Conservation (phyloP, 805 yeast species). For the Zygoascus biomembranicola region DNA sequence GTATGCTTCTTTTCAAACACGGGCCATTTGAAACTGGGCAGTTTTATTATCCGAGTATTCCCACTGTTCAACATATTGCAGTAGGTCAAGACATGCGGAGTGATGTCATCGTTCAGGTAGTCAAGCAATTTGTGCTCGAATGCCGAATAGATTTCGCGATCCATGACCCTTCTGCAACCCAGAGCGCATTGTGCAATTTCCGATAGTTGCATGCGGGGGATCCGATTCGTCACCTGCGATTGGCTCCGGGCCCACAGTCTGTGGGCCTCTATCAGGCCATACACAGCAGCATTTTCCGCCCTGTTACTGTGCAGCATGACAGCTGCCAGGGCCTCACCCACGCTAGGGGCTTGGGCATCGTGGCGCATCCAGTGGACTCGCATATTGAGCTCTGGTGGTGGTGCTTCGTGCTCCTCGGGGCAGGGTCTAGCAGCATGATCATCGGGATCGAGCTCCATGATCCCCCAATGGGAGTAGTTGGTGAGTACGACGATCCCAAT, state of each 20-base stretch:
- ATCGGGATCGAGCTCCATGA: background rate
- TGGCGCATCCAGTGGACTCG: conserved; percentile 1
- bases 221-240: background rate
- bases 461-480: conserved; percentile 12
- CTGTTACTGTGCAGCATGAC: background rate
- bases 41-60: background rate
- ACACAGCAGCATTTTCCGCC: background rate
- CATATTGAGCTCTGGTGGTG: background rate
- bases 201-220: background rate
- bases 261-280: background rate
- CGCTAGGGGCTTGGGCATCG: conserved; percentile 5
- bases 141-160: background rate
- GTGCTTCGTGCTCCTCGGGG: background rate
- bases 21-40: background rate
- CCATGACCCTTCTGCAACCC: background rate
- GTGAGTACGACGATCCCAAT: conserved; percentile 3
- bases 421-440: background rate
- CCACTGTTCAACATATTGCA: background rate
- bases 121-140: background rate
- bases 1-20: background rate
- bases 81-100: background rate
- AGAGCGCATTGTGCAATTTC: background rate
- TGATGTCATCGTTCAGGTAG: conserved; percentile 3
- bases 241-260: background rate
- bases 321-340: conserved; percentile 7